Conservation (phyloP, 768 basidiomycete species). For the Podaxis mareebaensis region DNA sequence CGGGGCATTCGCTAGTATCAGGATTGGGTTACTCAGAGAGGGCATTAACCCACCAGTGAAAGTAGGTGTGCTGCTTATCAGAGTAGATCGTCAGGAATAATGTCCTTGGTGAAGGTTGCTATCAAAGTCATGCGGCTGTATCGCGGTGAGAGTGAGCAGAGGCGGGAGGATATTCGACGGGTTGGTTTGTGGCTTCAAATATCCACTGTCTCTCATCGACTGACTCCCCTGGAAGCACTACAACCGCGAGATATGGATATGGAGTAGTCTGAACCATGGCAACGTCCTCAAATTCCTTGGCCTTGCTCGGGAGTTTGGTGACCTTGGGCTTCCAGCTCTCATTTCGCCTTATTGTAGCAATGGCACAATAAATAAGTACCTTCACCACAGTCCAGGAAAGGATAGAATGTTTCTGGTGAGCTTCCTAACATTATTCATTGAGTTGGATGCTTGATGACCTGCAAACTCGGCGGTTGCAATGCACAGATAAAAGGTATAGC, state of each 20-base stretch:
- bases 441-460: neutral
- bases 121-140: neutral
- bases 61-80: too few relatives aligned
- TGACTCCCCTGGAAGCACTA: neutral
- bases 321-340: conserved; percentile 14
- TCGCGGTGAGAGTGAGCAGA: neutral
- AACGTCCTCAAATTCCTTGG: conserved; percentile 21
- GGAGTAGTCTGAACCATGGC: neutral
- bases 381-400: conserved; percentile 10
- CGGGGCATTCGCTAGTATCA: too few relatives aligned
- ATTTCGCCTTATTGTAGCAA: conserved; percentile 18
- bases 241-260: neutral
- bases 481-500: neutral
- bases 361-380: conserved; percentile 9
- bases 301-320: neutral
- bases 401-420: neutral
- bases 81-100: too few relatives aligned
- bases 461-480: neutral
- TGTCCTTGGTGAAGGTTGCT: neutral
- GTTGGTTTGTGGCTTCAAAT: neutral
- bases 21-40: too few relatives aligned
- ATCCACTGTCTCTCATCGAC: too few relatives aligned
- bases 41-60: too few relatives aligned
- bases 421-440: neutral
- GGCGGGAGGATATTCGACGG: neutral